Evolutionary conservation across 2,329 filamentous ascomycete genomes (phyloP), one percentile per base, ranked within the genome.

Genomic region (Penicillium brasilianum): DNA sequence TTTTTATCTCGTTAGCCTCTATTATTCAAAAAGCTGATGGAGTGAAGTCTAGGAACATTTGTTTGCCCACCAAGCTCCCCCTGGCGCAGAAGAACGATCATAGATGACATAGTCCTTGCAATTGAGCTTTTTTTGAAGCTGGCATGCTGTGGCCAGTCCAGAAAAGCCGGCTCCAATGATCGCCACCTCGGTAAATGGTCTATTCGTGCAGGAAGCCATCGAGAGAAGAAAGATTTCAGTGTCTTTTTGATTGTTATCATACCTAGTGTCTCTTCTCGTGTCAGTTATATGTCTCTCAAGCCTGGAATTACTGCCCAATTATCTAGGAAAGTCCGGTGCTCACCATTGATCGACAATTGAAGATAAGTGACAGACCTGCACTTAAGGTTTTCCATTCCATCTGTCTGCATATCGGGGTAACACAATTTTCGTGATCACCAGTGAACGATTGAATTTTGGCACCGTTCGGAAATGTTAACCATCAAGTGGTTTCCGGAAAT

Each of bases 31-130:
- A 6, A 28, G 25, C 25, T 28, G 25, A 6, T 3, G 6, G 25
- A 28, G 25, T 28, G 25, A 6, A 28, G 3, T 28, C 25, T 3
- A 28, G 25, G 6, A 28, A 62, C 64, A 66, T 28, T 51, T 56
- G 48, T 66, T 66, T 8, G 57, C 55, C 30, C 37, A 39, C 64
- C 61, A 66, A 5, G 64, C 55, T 2, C 64, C 64, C 0, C 64
- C 64, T 7, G 49, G 39, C 1, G 34, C 51, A 4, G 36, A 3
- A 2, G 10, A 37, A 4, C 64, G 34, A 5, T 66, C 64, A 37
- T 62, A 66, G 0, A 66, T 60, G 1, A 51, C 16, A 28, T 51
- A 64, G 34, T 66, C 64, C 14, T 62, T 8, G 14, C 51, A 60
- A 8, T 52, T 28, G 1, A 64, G 43, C 25, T 59, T 54, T 16